phyloP scores from a whole-genome alignment of 306 rosid genomes.

The Vigna unguiculata region DNA sequence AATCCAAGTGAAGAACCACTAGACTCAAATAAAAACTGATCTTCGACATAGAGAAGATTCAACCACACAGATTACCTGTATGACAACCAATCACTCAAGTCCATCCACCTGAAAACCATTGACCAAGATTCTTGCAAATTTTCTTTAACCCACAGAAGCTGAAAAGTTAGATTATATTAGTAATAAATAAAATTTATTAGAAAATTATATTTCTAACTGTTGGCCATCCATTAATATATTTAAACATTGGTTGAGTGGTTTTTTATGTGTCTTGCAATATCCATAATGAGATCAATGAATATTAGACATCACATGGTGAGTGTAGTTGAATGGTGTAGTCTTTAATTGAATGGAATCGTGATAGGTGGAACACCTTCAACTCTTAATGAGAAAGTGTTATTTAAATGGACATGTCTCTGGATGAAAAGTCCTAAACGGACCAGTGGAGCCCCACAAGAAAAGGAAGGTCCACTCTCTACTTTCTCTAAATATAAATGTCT shows the following conservation, averaged over 20 bases:
- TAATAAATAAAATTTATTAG: not conserved
- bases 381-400: not conserved
- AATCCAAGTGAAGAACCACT: conserved; percentile 37
- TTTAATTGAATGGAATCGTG: conserved; percentile 1
- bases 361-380: not conserved
- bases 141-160: conserved; percentile 99
- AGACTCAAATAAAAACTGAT: conserved; percentile 41
- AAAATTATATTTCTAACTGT: not conserved
- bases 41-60: conserved; percentile 31
- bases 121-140: conserved; percentile 94
- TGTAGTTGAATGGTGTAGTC: not conserved
- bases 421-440: not conserved
- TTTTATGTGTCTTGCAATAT: not conserved
- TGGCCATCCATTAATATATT: not conserved
- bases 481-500: not conserved
- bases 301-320: not conserved
- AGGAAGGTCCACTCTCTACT: not conserved
- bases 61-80: conserved; percentile 69
- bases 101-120: conserved; percentile 98
- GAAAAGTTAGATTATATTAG: conserved; percentile 48
- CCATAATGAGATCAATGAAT: not conserved
- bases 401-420: not conserved
- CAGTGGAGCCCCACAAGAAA: not conserved
- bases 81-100: conserved; percentile 98
- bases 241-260: not conserved